A percentile compares a stretch with the other conserved stretches of the same genome.
Conservation (phyloP, 208 protist genomes). For the Naegleria fowleri region DNA sequence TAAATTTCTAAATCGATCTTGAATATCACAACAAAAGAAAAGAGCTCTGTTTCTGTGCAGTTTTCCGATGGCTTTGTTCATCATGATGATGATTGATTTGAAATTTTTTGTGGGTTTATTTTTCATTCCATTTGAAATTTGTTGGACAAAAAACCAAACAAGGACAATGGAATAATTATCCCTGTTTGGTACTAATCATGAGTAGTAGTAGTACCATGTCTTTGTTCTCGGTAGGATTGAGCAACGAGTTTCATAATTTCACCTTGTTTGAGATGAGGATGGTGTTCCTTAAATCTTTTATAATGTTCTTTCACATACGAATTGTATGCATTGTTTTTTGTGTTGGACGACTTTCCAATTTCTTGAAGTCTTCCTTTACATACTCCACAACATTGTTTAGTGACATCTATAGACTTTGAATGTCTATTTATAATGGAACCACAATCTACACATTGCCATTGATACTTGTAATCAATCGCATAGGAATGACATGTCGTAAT, state of each 20-base stretch:
- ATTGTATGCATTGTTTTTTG: not conserved
- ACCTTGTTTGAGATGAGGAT: not conserved
- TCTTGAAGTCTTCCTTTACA: not conserved
- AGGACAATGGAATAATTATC: no score
- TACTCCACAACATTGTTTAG: not conserved
- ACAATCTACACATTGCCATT: not conserved
- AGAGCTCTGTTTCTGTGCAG: conserved; percentile 26
- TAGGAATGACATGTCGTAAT: conserved; percentile 11
- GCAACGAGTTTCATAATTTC: not conserved
- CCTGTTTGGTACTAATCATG: no score
- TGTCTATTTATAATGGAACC: not conserved
- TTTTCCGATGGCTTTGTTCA: not conserved
- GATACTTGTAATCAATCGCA: not conserved
- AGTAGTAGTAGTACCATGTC: no score
- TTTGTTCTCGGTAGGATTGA: not conserved
- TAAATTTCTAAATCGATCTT: conserved; percentile 47
- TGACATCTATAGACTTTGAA: not conserved
- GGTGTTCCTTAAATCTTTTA: not conserved
- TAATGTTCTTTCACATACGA: conserved; percentile 10
- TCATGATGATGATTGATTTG: not conserved
- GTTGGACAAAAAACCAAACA: no score
- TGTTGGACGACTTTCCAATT: not conserved
- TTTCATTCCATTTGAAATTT: no score
- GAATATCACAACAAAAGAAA: conserved; percentile 64
- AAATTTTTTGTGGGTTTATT: not conserved